phyloP scores from a whole-genome alignment of 2,329 filamentous ascomycete genomes.

The Alternaria arbusti region DNA sequence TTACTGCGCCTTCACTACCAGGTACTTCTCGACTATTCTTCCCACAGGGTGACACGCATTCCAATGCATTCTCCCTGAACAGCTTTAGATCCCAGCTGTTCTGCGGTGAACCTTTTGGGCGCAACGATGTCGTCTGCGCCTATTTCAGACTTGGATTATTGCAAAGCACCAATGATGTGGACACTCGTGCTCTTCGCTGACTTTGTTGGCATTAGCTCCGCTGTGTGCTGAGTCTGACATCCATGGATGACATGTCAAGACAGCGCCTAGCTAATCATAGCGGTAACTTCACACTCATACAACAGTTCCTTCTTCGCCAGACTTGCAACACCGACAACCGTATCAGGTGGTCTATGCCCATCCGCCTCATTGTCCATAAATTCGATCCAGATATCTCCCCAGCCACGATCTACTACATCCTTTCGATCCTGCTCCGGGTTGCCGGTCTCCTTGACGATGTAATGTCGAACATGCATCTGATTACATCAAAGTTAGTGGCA shows the following conservation, averaged over 20 bases:
- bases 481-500: background rate
- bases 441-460: slow-evolving; percentile 45
- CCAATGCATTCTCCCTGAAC: slow-evolving; percentile 14
- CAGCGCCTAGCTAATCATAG: slow-evolving; percentile 25
- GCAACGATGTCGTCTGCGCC: background rate
- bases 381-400: slow-evolving; percentile 43
- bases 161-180: slow-evolving; percentile 16
- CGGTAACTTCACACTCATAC: slow-evolving; percentile 46
- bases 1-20: slow-evolving; percentile 23
- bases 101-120: background rate
- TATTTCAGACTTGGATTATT: slow-evolving; percentile 10
- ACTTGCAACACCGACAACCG: slow-evolving; percentile 44
- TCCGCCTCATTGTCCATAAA: slow-evolving; percentile 44
- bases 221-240: background rate
- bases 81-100: slow-evolving; percentile 1
- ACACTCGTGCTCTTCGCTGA: background rate
- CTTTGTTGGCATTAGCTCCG: background rate
- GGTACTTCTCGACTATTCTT: slow-evolving; percentile 1
- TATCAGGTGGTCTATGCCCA: slow-evolving; percentile 47
- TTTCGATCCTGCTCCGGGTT: slow-evolving; percentile 26
- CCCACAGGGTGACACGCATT: slow-evolving; percentile 22
- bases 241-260: background rate
- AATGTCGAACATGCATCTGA: slow-evolving; percentile 40
- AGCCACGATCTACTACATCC: slow-evolving; percentile 38
- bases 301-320: slow-evolving; percentile 38